A percentile compares a stretch with the other conserved stretches of the same genome.
Conservation (phyloP, 805 yeast genomes). For the Hanseniaspora thailandica region DNA sequence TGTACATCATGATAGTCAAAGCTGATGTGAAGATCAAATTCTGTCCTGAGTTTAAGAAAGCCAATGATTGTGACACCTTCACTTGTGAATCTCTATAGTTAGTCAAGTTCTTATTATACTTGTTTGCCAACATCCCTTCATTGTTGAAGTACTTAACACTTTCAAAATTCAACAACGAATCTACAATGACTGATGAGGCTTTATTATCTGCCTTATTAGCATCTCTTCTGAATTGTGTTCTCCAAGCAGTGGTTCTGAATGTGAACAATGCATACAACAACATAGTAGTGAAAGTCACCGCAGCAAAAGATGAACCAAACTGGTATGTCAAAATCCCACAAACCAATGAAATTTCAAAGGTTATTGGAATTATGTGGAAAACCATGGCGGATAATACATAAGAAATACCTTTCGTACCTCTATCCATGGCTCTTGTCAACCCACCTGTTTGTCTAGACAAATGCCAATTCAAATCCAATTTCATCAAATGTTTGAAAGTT, state of each 20-base stretch:
- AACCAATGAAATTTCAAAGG: conserved; percentile 84
- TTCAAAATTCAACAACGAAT: conserved; percentile 86
- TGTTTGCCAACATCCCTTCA: conserved; percentile 64
- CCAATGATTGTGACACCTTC: conserved; percentile 74
- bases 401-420: conserved; percentile 95
- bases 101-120: conserved; percentile 63
- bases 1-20: conserved; percentile 91
- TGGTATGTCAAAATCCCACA: conserved; percentile 89
- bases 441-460: conserved; percentile 91
- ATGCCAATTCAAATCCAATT: conserved; percentile 81
- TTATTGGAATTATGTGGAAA: conserved; percentile 88
- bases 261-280: conserved; percentile 78
- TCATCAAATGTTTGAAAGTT: conserved; percentile 73
- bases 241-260: conserved; percentile 87
- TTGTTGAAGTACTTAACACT: conserved; percentile 91
- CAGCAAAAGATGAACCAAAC: conserved; percentile 80
- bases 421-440: conserved; percentile 84
- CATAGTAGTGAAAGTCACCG: conserved; percentile 81
- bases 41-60: conserved; percentile 69
- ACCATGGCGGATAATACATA: conserved; percentile 91
- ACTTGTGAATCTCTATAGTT: conserved; percentile 59
- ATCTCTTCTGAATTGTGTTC: conserved; percentile 78
- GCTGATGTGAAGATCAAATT: conserved; percentile 76
- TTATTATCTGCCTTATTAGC: conserved; percentile 89
- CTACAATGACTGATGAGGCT: conserved; percentile 91